phyloP scores from a whole-genome alignment of 768 basidiomycete genomes.

The Mycena galopus region DNA sequence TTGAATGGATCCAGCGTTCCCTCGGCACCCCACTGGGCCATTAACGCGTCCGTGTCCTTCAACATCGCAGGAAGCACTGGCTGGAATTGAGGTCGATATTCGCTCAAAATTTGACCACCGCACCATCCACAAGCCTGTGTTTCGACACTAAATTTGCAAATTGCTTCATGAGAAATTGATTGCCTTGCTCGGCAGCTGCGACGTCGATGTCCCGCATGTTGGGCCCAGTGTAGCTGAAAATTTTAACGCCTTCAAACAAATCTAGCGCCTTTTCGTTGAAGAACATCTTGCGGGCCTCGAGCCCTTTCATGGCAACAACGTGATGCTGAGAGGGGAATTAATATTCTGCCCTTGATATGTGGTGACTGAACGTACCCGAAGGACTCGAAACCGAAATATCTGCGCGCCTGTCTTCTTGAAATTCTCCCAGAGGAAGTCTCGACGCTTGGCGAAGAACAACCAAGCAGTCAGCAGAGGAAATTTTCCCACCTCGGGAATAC shows the following conservation, averaged over 20 bases:
- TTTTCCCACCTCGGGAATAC: not conserved
- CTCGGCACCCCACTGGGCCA: not conserved
- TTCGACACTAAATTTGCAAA: not conserved
- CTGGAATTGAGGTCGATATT: not conserved
- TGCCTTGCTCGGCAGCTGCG: not conserved
- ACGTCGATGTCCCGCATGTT: not conserved
- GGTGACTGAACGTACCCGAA: not conserved
- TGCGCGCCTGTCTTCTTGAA: not conserved
- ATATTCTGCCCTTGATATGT: not conserved
- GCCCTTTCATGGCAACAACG: not conserved
- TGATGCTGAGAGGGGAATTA: not conserved
- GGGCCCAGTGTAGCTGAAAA: not conserved
- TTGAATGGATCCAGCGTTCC: slow-evolving; percentile 1
- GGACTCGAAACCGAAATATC: slow-evolving; percentile 5
- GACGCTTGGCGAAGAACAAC: slow-evolving; percentile 6
- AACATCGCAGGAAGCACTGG: not conserved
- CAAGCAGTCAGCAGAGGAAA: not conserved
- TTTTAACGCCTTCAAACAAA: not conserved
- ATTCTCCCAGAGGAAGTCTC: not conserved
- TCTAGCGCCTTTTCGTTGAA: not conserved
- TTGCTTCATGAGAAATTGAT: not conserved
- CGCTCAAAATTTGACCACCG: not conserved
- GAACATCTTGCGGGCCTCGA: not conserved
- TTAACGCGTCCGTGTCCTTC: not conserved
- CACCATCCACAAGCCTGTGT: not conserved